phyloP scores from a whole-genome alignment of 208 protist genomes.

The Trichomonas vaginalis region DNA sequence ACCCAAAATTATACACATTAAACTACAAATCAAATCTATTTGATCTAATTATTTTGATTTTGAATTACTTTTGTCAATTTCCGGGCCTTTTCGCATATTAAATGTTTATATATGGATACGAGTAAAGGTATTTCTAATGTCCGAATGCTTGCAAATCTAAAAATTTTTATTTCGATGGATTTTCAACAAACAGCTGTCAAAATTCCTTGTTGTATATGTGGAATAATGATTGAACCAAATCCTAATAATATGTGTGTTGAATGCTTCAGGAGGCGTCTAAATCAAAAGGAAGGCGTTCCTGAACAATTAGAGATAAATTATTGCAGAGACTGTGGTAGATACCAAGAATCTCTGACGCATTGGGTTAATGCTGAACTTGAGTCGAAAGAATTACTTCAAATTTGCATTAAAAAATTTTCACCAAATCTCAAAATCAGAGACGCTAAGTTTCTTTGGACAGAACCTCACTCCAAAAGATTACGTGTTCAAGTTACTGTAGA shows the following conservation, averaged over 20 bases:
- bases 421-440: neutral
- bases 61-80: too few species aligned
- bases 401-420: neutral
- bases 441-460: slow-evolving; percentile 19
- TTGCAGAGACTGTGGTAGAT: neutral
- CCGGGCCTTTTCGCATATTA: too few species aligned
- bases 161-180: too few species aligned
- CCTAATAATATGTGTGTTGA: neutral
- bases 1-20: too few species aligned
- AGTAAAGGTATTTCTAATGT: too few species aligned
- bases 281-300: neutral
- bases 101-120: too few species aligned
- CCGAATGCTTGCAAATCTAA: too few species aligned
- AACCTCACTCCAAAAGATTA: neutral
- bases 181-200: neutral
- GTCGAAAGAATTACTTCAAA: neutral
- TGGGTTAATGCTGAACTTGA: neutral
- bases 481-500: neutral
- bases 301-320: neutral
- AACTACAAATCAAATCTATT: too few species aligned
- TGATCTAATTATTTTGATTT: too few species aligned
- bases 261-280: neutral
- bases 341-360: neutral
- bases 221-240: neutral
- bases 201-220: slow-evolving; percentile 1